Conservation (phyloP, 2,329 filamentous ascomycete genomes). For the Huntiella bhutanensis region DNA sequence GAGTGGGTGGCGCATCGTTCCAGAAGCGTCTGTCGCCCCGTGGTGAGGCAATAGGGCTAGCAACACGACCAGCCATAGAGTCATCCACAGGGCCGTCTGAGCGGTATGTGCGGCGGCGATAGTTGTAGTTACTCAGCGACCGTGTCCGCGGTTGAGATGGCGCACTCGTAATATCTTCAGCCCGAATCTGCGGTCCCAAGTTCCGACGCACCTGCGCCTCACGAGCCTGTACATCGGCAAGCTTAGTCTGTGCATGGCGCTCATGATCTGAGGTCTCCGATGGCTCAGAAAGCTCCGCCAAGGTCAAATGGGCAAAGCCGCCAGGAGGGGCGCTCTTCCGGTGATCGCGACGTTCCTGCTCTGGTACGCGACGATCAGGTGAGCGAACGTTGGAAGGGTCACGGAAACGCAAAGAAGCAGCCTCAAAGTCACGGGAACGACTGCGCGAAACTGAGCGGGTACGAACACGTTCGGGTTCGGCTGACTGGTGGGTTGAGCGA, state of each 20-base stretch:
- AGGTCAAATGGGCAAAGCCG: background rate
- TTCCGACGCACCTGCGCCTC: slow-evolving; percentile 18
- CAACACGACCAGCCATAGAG: background rate
- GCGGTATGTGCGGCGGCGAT: slow-evolving; percentile 2
- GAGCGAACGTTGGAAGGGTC: background rate
- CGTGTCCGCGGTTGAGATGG: slow-evolving; percentile 19
- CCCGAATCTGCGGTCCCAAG: slow-evolving; percentile 12
- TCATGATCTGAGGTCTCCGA: slow-evolving; percentile 6
- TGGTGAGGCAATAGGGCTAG: slow-evolving; percentile 1
- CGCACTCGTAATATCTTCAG: slow-evolving; percentile 33
- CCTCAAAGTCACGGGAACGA: slow-evolving; percentile 3
- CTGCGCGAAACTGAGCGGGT: slow-evolving; percentile 4
- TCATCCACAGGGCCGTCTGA: slow-evolving; percentile 1
- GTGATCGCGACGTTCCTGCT: slow-evolving; percentile 7
- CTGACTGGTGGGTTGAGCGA: slow-evolving; percentile 1
- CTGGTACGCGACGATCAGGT: slow-evolving; percentile 4
- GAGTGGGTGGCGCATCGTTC: slow-evolving; percentile 10
- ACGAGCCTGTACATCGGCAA: slow-evolving; percentile 29
- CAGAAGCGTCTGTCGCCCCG: background rate
- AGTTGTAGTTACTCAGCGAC: slow-evolving; percentile 4
- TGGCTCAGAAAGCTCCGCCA: slow-evolving; percentile 9
- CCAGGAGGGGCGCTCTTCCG: slow-evolving; percentile 8
- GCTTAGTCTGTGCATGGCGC: slow-evolving; percentile 17
- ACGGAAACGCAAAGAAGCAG: slow-evolving; percentile 1
- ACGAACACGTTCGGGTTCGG: slow-evolving; percentile 2